These are phyloP conservation scores for Russula sp. DNA, from an alignment of 768 basidiomycete genomes.

Conservation along the genomic window DNA sequence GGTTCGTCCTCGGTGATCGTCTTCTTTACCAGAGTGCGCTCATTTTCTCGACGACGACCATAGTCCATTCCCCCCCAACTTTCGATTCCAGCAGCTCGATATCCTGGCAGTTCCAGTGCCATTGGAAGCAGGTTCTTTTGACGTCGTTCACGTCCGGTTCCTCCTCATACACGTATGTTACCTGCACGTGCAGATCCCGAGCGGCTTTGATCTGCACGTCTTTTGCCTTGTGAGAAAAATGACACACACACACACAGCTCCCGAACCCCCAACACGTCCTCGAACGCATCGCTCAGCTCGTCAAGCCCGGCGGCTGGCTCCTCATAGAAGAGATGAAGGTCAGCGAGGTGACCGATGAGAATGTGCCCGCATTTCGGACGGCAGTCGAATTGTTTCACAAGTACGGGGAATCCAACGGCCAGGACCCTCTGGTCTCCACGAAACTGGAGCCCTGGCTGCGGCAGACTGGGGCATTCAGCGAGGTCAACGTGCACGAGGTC, in stretches of 20 bases:
- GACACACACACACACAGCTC: constrained; percentile 15
- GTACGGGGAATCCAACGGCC: constrained; percentile 7
- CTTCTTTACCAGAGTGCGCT: too few species aligned
- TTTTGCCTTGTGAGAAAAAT: too few species aligned
- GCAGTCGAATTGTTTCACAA: neutral
- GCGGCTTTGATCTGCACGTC: too few species aligned
- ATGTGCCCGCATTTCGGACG: neutral
- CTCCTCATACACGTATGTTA: constrained; percentile 23
- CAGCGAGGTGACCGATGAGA: neutral
- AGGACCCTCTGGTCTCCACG: neutral
- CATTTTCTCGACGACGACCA: neutral
- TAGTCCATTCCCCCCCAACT: constrained; percentile 24
- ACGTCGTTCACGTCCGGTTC: constrained; percentile 25
- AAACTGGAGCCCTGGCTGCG: constrained; percentile 2
- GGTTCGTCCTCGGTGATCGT: constrained; percentile 8
- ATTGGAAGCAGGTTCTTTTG: constrained; percentile 20
- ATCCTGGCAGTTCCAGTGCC: constrained; percentile 21
- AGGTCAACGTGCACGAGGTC: constrained; percentile 12
- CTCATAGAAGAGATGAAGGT: constrained; percentile 23
- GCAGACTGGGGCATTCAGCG: neutral
- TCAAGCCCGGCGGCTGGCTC: constrained; percentile 26
- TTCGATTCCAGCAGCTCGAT: constrained; percentile 23
- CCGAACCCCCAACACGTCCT: constrained; percentile 20
- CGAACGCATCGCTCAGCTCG: constrained; percentile 19
- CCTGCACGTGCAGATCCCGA: neutral